These are phyloP conservation scores for Rhodamnia argentea DNA, from an alignment of 345 rosid species.

Conservation along the genomic window DNA sequence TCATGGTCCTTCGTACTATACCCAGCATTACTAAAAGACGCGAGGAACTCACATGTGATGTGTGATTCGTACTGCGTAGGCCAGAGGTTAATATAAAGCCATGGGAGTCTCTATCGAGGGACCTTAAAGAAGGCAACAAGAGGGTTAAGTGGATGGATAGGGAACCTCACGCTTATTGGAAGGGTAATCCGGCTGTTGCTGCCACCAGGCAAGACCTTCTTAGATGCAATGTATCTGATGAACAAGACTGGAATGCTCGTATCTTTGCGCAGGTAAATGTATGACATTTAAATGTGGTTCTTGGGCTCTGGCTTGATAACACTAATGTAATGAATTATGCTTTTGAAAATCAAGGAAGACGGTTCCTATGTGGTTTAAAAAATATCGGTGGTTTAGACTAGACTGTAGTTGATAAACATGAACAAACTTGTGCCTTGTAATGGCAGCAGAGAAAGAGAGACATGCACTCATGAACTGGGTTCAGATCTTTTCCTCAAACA, in stretches of 20 bases:
- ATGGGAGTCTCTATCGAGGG: slow-evolving; percentile 46
- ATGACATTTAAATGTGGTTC: not conserved
- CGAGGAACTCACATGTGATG: not conserved
- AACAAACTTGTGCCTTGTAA: not conserved
- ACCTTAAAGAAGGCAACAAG: slow-evolving; percentile 42
- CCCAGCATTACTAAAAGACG: not conserved
- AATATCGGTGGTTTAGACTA: not conserved
- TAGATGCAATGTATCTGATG: slow-evolving; percentile 56
- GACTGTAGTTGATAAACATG: not conserved
- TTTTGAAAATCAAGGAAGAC: not conserved
- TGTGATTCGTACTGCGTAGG: slow-evolving; percentile 24
- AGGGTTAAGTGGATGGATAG: slow-evolving; percentile 45
- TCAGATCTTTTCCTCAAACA: not conserved
- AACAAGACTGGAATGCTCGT: slow-evolving; percentile 89
- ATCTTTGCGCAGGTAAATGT: slow-evolving; percentile 47
- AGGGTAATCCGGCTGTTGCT: slow-evolving; percentile 81
- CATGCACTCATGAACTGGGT: not conserved
- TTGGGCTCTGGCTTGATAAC: not conserved
- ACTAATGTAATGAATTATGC: not conserved
- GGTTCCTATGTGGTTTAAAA: not conserved
- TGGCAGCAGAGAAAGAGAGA: not conserved
- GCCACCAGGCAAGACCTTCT: slow-evolving; percentile 56
- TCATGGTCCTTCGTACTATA: not conserved
- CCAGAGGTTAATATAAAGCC: slow-evolving; percentile 67
- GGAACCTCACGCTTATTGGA: slow-evolving; percentile 82